A percentile compares a stretch with the other conserved stretches of the same genome.
These are phyloP conservation scores for Cercospora zeae-maydis DNA, from an alignment of 2,329 filamentous ascomycete species.

Conservation along the genomic window DNA sequence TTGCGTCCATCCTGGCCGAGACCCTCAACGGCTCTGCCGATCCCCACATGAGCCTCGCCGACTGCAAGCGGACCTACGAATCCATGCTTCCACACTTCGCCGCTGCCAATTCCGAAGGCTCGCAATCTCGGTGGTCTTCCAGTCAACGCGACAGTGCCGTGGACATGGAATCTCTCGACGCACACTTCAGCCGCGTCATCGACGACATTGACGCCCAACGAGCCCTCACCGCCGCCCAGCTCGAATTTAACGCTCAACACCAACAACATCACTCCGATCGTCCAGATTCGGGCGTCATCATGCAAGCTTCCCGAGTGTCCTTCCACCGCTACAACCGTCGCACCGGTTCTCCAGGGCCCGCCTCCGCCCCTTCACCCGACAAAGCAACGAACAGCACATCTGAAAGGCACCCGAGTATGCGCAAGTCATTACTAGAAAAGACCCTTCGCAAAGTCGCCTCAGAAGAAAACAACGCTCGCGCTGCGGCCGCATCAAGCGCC, in stretches of 20 bases:
- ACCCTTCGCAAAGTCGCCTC: conserved; percentile 10
- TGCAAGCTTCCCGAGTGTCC: conserved; percentile 4
- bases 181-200: conserved; percentile 22
- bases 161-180: conserved; percentile 12
- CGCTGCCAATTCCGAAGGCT: conserved; percentile 15
- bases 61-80: conserved; percentile 21
- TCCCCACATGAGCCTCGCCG: conserved; percentile 19
- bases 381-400: not conserved
- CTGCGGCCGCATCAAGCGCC: conserved; percentile 5
- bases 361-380: not conserved
- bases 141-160: conserved; percentile 3
- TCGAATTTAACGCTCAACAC: conserved; percentile 4
- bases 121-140: not conserved
- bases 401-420: not conserved
- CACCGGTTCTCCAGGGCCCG: not conserved
- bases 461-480: not conserved
- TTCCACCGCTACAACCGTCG: conserved; percentile 1
- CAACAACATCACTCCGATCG: conserved; percentile 3
- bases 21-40: conserved; percentile 13
- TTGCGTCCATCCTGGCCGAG: conserved; percentile 21
- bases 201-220: conserved; percentile 12
- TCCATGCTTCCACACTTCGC: conserved; percentile 24
- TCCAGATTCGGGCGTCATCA: conserved; percentile 18
- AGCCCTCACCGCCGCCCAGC: conserved; percentile 5
- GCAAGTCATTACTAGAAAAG: conserved; percentile 14